phyloP scores from a whole-genome alignment of 2,329 filamentous ascomycete species.

The Calonectria hawksworthii region DNA sequence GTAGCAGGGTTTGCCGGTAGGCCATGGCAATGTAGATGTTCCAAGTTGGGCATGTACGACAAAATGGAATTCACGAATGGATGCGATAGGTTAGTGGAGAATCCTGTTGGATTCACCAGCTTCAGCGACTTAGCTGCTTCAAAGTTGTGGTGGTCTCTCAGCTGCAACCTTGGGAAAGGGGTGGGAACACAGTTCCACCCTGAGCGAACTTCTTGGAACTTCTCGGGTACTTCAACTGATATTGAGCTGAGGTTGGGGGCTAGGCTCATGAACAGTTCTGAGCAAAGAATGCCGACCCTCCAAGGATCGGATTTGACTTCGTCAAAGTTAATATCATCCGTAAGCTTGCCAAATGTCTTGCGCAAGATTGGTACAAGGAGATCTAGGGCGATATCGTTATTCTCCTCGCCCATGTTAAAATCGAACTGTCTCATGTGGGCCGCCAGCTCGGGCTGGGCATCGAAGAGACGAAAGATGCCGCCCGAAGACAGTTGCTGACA shows the following conservation, averaged over 20 bases:
- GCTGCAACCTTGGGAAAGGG: background rate
- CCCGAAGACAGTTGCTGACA: background rate
- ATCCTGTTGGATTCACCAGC: background rate
- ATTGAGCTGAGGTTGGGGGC: background rate
- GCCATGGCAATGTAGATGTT: background rate
- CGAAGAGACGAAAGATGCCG: background rate
- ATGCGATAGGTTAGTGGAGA: background rate
- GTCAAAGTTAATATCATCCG: background rate
- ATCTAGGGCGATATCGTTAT: background rate
- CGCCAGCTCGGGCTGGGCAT: background rate
- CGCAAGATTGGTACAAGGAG: background rate
- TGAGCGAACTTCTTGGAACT: background rate
- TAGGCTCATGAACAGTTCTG: background rate
- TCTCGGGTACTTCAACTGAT: background rate
- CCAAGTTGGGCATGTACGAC: background rate
- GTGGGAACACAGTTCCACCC: background rate
- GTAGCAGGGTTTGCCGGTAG: background rate
- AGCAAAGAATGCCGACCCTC: background rate
- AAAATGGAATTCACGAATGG: background rate
- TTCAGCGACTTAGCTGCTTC: background rate
- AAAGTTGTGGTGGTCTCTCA: background rate
- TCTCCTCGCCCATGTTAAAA: background rate
- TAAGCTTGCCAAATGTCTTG: background rate
- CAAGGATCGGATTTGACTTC: background rate
- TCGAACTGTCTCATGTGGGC: background rate